A percentile compares a stretch with the other conserved stretches of the same genome.
These are phyloP conservation scores for Xylaria sp. DNA, from an alignment of 2,329 filamentous ascomycete genomes.

Conservation along the genomic window DNA sequence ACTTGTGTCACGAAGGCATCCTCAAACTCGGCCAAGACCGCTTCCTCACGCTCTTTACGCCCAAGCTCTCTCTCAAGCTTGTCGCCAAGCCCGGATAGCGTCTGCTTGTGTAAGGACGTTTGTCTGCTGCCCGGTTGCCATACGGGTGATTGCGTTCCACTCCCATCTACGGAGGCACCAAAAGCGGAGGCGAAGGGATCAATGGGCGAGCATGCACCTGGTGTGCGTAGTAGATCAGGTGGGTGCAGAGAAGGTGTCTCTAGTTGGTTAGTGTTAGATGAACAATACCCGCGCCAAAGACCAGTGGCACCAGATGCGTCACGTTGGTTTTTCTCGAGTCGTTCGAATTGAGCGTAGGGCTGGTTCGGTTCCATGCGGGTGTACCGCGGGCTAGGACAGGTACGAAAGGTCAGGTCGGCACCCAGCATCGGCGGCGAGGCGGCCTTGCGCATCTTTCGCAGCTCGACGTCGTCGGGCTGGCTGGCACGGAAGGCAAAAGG, in stretches of 20 bases:
- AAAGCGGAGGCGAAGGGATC: slow-evolving; percentile 59
- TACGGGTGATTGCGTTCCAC: slow-evolving; percentile 53
- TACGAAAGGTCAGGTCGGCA: slow-evolving; percentile 80
- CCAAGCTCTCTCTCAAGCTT: slow-evolving; percentile 62
- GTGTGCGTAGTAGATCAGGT: slow-evolving; percentile 63
- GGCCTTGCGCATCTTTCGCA: slow-evolving; percentile 61
- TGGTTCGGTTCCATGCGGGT: slow-evolving; percentile 87
- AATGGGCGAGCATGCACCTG: slow-evolving; percentile 54
- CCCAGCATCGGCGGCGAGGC: slow-evolving; percentile 89
- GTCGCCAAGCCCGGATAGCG: slow-evolving; percentile 64
- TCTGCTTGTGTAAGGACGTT: slow-evolving; percentile 53
- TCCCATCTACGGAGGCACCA: slow-evolving; percentile 53
- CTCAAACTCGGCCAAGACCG: slow-evolving; percentile 75
- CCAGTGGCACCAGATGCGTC: slow-evolving; percentile 69
- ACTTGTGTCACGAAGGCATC: slow-evolving; percentile 93
- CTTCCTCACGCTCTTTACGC: slow-evolving; percentile 62
- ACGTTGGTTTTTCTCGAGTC: slow-evolving; percentile 61
- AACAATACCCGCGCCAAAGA: slow-evolving; percentile 83
- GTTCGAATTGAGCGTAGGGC: slow-evolving; percentile 59
- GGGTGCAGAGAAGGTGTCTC: slow-evolving; percentile 58
- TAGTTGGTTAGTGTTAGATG: slow-evolving; percentile 50
- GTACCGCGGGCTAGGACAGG: slow-evolving; percentile 83
- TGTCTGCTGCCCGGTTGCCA: slow-evolving; percentile 44
- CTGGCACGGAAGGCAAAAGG: slow-evolving; percentile 57
- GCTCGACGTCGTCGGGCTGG: slow-evolving; percentile 54